Evolutionary conservation across 345 rosid species (phyloP).

Genomic region (Geranium brycei): DNA sequence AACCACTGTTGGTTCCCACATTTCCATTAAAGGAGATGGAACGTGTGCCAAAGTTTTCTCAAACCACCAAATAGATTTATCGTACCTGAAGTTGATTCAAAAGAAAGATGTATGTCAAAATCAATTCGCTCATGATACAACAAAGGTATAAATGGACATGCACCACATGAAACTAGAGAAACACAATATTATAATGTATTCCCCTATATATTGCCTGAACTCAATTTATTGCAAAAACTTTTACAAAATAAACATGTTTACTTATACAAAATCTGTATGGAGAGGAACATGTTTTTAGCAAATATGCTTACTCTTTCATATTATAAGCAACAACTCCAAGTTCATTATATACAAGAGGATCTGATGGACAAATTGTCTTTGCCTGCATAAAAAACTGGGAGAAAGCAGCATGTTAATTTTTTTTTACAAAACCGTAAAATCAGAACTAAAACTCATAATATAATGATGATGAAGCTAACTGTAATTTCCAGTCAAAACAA

Average conservation of each 20-base stretch:
- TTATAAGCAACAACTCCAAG: constrained; percentile 94
- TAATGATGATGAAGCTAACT: neutral
- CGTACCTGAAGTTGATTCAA: constrained; percentile 46
- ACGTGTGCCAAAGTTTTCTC: constrained; percentile 76
- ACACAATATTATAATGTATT: too few species aligned
- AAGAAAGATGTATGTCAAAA: neutral
- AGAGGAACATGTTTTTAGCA: neutral
- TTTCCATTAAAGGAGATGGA: constrained; percentile 57
- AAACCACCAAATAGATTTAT: constrained; percentile 73
- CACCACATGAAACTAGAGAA: too few species aligned
- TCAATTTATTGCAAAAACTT: neutral
- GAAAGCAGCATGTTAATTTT: constrained; percentile 1
- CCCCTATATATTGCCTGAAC: neutral
- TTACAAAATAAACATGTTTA: neutral
- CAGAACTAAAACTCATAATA: constrained; percentile 7
- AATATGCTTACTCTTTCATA: constrained; percentile 72
- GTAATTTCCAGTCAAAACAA: too few species aligned
- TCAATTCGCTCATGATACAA: neutral
- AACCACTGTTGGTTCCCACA: constrained; percentile 83
- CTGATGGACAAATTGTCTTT: constrained; percentile 73
- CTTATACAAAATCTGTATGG: neutral
- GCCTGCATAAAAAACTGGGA: constrained; percentile 90
- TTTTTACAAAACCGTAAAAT: neutral
- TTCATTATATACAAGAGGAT: constrained; percentile 92
- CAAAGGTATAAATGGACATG: neutral